These are phyloP conservation scores for Xerocomus brunneocitrinus DNA, from an alignment of 768 basidiomycete genomes.

Conservation along the genomic window DNA sequence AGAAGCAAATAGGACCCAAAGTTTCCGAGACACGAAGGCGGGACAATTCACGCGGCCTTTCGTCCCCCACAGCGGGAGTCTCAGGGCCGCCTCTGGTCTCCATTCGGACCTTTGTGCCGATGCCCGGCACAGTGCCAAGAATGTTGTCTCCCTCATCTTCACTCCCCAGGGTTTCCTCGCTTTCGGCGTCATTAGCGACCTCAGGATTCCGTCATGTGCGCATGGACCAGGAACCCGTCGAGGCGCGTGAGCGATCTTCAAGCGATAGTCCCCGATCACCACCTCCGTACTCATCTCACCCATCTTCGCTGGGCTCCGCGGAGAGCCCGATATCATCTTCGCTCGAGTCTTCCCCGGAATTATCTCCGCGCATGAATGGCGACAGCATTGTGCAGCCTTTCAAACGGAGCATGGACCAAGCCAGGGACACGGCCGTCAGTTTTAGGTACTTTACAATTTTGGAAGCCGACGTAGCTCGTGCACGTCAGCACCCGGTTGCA, in stretches of 20 bases:
- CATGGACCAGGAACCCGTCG: conserved; percentile 22
- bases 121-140: conserved; percentile 33
- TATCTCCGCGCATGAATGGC: conserved; percentile 23
- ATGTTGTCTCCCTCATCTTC: conserved; percentile 36
- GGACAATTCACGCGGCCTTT: conserved; percentile 21
- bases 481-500: conserved; percentile 16
- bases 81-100: conserved; percentile 33
- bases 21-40: conserved; percentile 14
- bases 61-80: conserved; percentile 18
- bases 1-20: conserved; percentile 33
- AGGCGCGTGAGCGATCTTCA: conserved; percentile 12
- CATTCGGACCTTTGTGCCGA: conserved; percentile 58
- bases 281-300: conserved; percentile 35
- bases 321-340: conserved; percentile 21
- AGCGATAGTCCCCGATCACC: conserved; percentile 26
- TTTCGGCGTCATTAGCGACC: conserved; percentile 66
- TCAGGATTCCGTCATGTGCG: conserved; percentile 54
- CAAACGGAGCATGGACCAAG: conserved; percentile 44
- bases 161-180: conserved; percentile 48
- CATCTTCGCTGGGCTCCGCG: conserved; percentile 28
- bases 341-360: conserved; percentile 10
- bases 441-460: conserved; percentile 44
- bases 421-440: conserved; percentile 43
- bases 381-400: conserved; percentile 34
- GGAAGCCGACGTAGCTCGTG: conserved; percentile 36